Evolutionary conservation across 2,329 filamentous ascomycete genomes (phyloP).

Genomic region (Ceratocystis colombiana): DNA sequence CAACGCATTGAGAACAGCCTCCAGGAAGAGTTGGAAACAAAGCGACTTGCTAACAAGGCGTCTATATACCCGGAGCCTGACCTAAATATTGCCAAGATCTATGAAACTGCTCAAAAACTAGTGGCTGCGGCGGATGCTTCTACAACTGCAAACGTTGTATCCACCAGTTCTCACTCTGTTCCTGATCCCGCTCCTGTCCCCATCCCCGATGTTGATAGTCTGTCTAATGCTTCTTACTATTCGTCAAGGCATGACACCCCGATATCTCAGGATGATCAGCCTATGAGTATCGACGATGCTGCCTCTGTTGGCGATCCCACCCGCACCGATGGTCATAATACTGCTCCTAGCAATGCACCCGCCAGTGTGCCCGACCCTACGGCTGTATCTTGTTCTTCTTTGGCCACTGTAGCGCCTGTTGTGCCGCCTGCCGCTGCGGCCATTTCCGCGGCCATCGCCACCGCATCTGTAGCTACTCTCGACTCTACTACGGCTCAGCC

Average conservation of each 20-base stretch:
- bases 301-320: slow-evolving; percentile 23
- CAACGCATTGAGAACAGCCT: slow-evolving; percentile 69
- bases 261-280: slow-evolving; percentile 35
- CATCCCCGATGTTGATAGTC: slow-evolving; percentile 21
- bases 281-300: slow-evolving; percentile 24
- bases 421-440: neutral
- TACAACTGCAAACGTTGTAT: slow-evolving; percentile 34
- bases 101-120: slow-evolving; percentile 58
- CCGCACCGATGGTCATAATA: neutral
- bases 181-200: slow-evolving; percentile 28
- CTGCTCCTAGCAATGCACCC: neutral
- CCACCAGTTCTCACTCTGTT: slow-evolving; percentile 48
- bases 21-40: slow-evolving; percentile 59
- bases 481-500: slow-evolving; percentile 19
- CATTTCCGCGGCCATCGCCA: slow-evolving; percentile 4
- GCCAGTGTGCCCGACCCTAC: neutral
- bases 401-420: neutral
- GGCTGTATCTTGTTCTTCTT: no score
- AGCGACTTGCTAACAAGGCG: slow-evolving; percentile 41
- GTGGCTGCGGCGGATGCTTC: slow-evolving; percentile 40
- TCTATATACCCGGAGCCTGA: slow-evolving; percentile 31
- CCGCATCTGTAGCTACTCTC: slow-evolving; percentile 17
- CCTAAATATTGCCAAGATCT: slow-evolving; percentile 62
- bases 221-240: slow-evolving; percentile 75
- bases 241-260: slow-evolving; percentile 84